A percentile compares a stretch with the other conserved stretches of the same genome.
Conservation (phyloP, 1,284 basidiomycete species). For the Trametes pubescens region DNA sequence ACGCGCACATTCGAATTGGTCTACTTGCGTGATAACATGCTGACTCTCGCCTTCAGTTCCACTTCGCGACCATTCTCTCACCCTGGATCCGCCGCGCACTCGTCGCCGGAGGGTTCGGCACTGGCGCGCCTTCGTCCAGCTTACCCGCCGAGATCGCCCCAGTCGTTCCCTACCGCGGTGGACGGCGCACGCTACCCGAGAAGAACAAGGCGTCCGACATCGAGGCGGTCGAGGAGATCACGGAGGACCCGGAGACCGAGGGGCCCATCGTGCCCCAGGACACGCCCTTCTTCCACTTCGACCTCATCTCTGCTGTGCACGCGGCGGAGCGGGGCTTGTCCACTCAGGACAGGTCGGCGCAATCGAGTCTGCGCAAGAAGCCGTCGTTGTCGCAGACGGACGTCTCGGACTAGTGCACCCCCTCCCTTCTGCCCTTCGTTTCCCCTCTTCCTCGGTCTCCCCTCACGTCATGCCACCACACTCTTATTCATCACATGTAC, state of each 20-base stretch:
- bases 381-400: conserved; percentile 7
- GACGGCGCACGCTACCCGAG: conserved; percentile 30
- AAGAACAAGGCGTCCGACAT: conserved; percentile 34
- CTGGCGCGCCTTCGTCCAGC: conserved; percentile 53
- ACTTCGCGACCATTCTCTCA: conserved; percentile 89
- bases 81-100: conserved; percentile 95
- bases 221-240: conserved; percentile 34
- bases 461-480: background rate
- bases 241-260: conserved; percentile 39
- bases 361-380: conserved; percentile 32
- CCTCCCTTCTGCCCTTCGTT: background rate
- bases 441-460: background rate
- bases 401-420: background rate
- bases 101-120: conserved; percentile 88
- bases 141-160: conserved; percentile 73
- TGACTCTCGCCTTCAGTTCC: conserved; percentile 61
- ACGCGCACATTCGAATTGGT: conserved; percentile 23
- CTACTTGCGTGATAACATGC: background rate
- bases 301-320: conserved; percentile 75
- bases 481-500: background rate
- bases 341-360: conserved; percentile 10
- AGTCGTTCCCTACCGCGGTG: conserved; percentile 70
- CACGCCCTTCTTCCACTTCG: conserved; percentile 91
- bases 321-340: conserved; percentile 62
- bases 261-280: conserved; percentile 57